Evolutionary conservation across 192 early-diverging fungal species (phyloP).

Genomic region (Geranomyces michiganensis): DNA sequence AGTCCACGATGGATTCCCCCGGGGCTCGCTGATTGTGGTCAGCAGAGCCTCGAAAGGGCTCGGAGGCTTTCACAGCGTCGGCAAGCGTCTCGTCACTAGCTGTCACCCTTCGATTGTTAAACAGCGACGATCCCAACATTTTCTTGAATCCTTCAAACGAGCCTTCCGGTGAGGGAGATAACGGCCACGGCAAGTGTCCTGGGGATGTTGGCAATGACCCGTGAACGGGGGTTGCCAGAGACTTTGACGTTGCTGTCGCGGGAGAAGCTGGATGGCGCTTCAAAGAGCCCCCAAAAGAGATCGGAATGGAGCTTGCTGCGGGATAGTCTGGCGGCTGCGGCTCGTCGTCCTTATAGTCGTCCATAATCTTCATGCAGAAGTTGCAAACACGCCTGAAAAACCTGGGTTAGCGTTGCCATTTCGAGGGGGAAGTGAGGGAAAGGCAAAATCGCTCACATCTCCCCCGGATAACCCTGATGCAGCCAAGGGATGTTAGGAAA

Average conservation of each 20-base stretch:
- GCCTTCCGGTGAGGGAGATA: constrained; percentile 24
- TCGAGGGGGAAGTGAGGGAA: neutral
- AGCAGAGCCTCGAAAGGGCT: constrained; percentile 52
- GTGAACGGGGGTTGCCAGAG: neutral
- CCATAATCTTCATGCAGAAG: constrained; percentile 60
- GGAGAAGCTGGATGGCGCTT: constrained; percentile 5
- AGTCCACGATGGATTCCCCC: constrained; percentile 33
- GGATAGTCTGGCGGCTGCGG: neutral
- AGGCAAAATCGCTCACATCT: constrained; percentile 33
- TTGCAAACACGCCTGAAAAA: constrained; percentile 58
- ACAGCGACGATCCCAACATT: constrained; percentile 31
- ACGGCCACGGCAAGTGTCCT: constrained; percentile 1
- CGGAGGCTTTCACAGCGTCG: neutral
- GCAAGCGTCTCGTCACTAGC: constrained; percentile 6
- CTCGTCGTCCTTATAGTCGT: constrained; percentile 41
- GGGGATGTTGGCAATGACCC: constrained; percentile 34
- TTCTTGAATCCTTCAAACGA: constrained; percentile 36
- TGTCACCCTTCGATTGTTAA: constrained; percentile 10
- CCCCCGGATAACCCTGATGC: constrained; percentile 55
- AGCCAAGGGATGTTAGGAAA: neutral
- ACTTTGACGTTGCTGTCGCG: neutral
- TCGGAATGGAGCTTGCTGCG: neutral
- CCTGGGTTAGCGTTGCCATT: neutral
- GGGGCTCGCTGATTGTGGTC: constrained; percentile 41
- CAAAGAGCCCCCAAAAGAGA: neutral